Evolutionary conservation across 1,139 yeast species (phyloP), one percentile per base, ranked within the genome.

Genomic region (Diutina catenulata): DNA sequence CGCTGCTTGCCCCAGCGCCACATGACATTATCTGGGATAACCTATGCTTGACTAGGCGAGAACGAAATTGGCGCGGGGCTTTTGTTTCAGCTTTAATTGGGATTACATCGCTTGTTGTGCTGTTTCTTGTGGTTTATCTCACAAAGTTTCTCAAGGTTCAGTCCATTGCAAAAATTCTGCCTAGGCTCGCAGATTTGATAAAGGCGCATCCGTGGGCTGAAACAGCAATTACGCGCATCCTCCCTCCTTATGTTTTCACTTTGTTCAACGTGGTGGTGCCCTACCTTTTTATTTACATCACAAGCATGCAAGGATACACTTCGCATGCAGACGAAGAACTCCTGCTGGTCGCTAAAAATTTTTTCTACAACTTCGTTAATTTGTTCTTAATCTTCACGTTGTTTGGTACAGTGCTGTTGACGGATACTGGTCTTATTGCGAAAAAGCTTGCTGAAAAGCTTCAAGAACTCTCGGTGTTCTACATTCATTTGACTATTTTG

Each of bases 21-120:
- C 78, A 77, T 43, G 93, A 81, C 53, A 75, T 81, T 31, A 75
- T 74, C 39, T 81, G 93, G 93, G 74, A 72, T 38, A 80, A 78
- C 50, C 78, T 79, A 43, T 77, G 76, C 33, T 54, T 79, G 33
- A 70, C 82, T 1, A 66, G 76, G 42, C 61, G 59, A 28, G 74
- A 76, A 42, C 65, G 78, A 45, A 50, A 75, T 20, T 42, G 68
- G 28, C 78, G 78, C 46, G 68, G 78, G 2, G 76, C 78, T 49
- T 48, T 72, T 10, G 74, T 80, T 9, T 80, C 88, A 0, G 53
- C 74, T 4, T 53, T 79, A 14, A 80, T 80, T 24, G 75, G 80
- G 3, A 55, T 80, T 24, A 62, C 79, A 42, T 76, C 80, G 46
- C 70, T 77, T 10, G 70, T 79, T 24, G 72, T 80, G 46, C 67